phyloP scores from a whole-genome alignment of 2,329 filamentous ascomycete species.

The Clarireedia hainanense region DNA sequence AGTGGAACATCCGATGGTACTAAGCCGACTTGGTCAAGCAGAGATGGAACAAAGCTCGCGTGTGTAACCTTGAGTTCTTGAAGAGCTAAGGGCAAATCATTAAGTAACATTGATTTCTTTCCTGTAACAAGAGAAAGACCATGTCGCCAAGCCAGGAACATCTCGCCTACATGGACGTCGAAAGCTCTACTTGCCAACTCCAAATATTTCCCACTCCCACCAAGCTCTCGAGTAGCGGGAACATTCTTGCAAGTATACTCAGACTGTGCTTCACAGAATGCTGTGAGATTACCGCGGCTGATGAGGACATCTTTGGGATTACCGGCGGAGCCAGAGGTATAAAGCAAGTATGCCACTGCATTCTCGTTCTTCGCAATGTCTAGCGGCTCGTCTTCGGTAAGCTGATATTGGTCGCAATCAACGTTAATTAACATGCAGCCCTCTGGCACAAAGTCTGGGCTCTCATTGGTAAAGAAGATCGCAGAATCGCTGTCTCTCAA shows the following conservation, averaged over 20 bases:
- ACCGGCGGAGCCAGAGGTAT: conserved; percentile 72
- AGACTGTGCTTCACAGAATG: neutral
- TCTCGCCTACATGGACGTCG: conserved; percentile 28
- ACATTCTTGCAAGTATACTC: neutral
- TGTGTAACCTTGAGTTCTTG: conserved; percentile 2
- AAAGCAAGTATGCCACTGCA: conserved; percentile 59
- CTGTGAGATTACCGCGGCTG: conserved; percentile 1
- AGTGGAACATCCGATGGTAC: neutral
- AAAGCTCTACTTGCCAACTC: conserved; percentile 30
- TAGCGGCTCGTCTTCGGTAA: neutral
- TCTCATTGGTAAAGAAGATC: too few species aligned
- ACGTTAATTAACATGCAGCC: too few species aligned
- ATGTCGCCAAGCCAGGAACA: conserved; percentile 28
- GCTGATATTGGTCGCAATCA: neutral
- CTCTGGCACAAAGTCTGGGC: too few species aligned
- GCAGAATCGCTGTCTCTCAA: too few species aligned
- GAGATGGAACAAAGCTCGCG: conserved; percentile 1
- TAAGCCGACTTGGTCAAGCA: neutral
- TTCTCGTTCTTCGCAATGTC: neutral
- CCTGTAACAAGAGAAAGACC: conserved; percentile 25
- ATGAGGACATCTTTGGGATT: conserved; percentile 65
- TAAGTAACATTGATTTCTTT: conserved; percentile 1
- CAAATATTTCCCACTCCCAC: conserved; percentile 26
- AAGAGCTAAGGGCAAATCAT: neutral
- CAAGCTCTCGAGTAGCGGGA: neutral